Evolutionary conservation across 176 grass and related monocot species (phyloP).

Genomic region (Typha latifolia): DNA sequence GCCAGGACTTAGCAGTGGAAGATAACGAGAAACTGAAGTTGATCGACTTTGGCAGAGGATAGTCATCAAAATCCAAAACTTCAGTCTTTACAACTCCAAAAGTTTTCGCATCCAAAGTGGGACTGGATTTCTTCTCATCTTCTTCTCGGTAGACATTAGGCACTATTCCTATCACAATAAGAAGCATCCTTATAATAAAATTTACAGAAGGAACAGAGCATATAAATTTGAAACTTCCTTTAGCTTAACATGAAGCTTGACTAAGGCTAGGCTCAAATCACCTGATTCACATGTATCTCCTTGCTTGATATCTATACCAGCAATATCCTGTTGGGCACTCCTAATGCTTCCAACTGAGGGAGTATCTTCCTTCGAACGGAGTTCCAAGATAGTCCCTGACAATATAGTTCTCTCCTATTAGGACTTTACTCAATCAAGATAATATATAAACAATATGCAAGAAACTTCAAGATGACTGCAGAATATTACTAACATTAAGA

Average conservation of each 20-base stretch:
- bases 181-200: background rate
- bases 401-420: background rate
- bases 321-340: background rate
- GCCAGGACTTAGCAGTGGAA: background rate
- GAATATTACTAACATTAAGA: background rate
- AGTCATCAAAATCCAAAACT: constrained; percentile 3
- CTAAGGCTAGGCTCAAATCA: background rate
- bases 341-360: background rate
- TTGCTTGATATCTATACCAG: constrained; percentile 1
- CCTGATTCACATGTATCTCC: background rate
- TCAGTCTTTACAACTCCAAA: background rate
- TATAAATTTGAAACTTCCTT: background rate
- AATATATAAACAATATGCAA: background rate
- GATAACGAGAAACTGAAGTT: background rate
- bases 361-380: background rate
- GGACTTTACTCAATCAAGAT: background rate
- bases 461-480: background rate
- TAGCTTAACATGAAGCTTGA: background rate
- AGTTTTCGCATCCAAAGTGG: background rate
- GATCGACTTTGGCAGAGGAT: background rate
- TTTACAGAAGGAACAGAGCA: background rate
- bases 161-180: background rate
- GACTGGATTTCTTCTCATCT: background rate
- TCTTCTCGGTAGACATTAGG: background rate
- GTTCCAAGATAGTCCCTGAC: background rate